These are phyloP conservation scores for Sophora flavescens DNA, from an alignment of 306 rosid genomes.

Conservation along the genomic window DNA sequence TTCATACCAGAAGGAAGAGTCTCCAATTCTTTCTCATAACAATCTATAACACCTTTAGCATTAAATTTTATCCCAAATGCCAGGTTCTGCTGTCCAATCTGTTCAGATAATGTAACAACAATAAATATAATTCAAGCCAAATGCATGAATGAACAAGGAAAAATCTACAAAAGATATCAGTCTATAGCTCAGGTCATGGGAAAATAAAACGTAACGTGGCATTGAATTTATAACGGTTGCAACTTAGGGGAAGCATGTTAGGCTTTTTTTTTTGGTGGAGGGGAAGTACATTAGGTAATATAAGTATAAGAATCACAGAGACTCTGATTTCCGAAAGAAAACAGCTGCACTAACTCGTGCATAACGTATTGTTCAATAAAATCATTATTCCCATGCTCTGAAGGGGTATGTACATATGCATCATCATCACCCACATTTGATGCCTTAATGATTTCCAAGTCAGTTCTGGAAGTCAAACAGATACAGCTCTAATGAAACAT, in stretches of 20 bases:
- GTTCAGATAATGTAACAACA: slow-evolving; percentile 42
- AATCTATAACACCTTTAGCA: slow-evolving; percentile 86
- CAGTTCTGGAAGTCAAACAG: background rate
- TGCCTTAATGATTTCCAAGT: slow-evolving; percentile 21
- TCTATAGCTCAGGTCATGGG: slow-evolving; percentile 15
- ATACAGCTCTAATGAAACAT: slow-evolving; percentile 19
- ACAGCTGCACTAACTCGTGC: slow-evolving; percentile 22
- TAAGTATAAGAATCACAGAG: slow-evolving; percentile 12
- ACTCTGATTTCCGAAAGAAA: slow-evolving; percentile 11
- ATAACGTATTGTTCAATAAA: background rate
- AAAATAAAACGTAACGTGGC: background rate
- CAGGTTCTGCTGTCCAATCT: slow-evolving; percentile 87
- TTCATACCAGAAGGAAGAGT: slow-evolving; percentile 63
- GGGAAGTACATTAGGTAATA: slow-evolving; percentile 23
- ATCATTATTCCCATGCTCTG: slow-evolving; percentile 3
- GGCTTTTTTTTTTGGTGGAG: no score
- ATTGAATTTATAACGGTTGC: slow-evolving; percentile 30
- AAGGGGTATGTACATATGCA: background rate
- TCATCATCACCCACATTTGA: background rate
- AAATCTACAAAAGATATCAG: slow-evolving; percentile 17
- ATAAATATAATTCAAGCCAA: slow-evolving; percentile 33
- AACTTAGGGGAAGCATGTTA: slow-evolving; percentile 11
- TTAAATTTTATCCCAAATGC: slow-evolving; percentile 88
- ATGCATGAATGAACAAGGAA: slow-evolving; percentile 11
- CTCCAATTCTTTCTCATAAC: slow-evolving; percentile 78